Conservation (phyloP, 1,284 basidiomycete genomes). For the Athelia sp. region DNA sequence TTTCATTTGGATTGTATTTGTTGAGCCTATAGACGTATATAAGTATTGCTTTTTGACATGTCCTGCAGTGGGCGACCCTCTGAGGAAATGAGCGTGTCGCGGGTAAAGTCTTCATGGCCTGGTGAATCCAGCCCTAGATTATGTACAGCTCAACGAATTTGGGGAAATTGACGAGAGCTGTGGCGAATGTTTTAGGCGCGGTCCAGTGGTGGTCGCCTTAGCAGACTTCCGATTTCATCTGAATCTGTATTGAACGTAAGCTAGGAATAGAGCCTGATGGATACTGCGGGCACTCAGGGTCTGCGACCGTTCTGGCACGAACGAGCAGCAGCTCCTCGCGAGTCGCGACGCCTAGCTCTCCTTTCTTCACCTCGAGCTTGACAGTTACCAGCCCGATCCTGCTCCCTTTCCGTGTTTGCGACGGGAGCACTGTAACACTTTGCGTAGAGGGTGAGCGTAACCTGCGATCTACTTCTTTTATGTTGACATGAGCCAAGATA, state of each 20-base stretch:
- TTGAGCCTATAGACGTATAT: too few species aligned
- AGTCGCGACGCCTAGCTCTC: slow-evolving; percentile 82
- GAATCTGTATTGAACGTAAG: slow-evolving; percentile 65
- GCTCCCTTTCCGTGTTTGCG: slow-evolving; percentile 94
- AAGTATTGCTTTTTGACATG: too few species aligned
- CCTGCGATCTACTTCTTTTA: slow-evolving; percentile 92
- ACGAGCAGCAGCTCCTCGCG: slow-evolving; percentile 82
- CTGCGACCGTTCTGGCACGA: slow-evolving; percentile 85
- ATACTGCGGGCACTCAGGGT: slow-evolving; percentile 57
- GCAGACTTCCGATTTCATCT: slow-evolving; percentile 97
- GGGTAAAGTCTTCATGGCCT: slow-evolving; percentile 52
- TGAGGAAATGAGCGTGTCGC: slow-evolving; percentile 55
- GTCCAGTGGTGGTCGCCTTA: slow-evolving; percentile 77
- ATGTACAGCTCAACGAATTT: slow-evolving; percentile 91
- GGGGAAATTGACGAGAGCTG: slow-evolving; percentile 79
- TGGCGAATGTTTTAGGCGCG: slow-evolving; percentile 72
- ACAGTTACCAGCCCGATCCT: slow-evolving; percentile 97
- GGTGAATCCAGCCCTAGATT: slow-evolving; percentile 91
- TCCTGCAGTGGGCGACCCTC: too few species aligned
- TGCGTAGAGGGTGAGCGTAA: slow-evolving; percentile 82
- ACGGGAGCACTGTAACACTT: slow-evolving; percentile 89
- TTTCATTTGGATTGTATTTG: too few species aligned
- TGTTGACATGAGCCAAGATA: slow-evolving; percentile 97
- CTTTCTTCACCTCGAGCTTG: slow-evolving; percentile 93
- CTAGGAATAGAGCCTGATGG: slow-evolving; percentile 8